phyloP scores from a whole-genome alignment of 2,329 filamentous ascomycete genomes.

The Lachnellula occidentalis region DNA sequence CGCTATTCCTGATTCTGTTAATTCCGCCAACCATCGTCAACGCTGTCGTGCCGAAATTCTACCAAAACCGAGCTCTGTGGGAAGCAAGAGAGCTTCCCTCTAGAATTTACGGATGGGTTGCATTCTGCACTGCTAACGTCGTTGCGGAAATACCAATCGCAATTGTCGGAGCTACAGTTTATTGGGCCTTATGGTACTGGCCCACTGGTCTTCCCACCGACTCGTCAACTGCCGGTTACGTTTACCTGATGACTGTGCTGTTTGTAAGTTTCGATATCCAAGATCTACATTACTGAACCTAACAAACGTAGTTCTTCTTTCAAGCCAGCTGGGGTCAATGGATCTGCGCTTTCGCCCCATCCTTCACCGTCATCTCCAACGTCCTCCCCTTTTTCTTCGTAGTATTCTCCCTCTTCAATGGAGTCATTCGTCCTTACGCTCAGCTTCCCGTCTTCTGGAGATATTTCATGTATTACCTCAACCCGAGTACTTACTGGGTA shows the following conservation, averaged over 20 bases:
- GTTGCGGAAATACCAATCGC: conserved; percentile 68
- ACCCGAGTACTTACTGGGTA: conserved; percentile 59
- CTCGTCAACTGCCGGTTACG: conserved; percentile 62
- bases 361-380: conserved; percentile 73
- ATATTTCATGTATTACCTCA: conserved; percentile 51
- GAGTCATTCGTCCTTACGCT: conserved; percentile 69
- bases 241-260: conserved; percentile 71
- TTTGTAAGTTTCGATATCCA: conserved; percentile 39
- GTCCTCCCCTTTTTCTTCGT: conserved; percentile 31
- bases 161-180: conserved; percentile 58
- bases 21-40: conserved; percentile 66
- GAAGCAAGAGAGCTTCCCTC: conserved; percentile 67
- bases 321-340: conserved; percentile 73
- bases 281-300: neutral
- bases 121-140: conserved; percentile 69
- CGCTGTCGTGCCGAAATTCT: conserved; percentile 71
- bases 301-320: conserved; percentile 52
- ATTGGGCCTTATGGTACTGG: conserved; percentile 74
- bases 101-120: conserved; percentile 72
- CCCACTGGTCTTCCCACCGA: conserved; percentile 64
- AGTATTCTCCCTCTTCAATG: conserved; percentile 68
- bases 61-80: conserved; percentile 66
- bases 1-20: conserved; percentile 58
- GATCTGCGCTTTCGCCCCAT: conserved; percentile 77
- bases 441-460: conserved; percentile 32